Evolutionary conservation across 2,329 filamentous ascomycete genomes (phyloP).

Genomic region (Tympanopsis confertula): DNA sequence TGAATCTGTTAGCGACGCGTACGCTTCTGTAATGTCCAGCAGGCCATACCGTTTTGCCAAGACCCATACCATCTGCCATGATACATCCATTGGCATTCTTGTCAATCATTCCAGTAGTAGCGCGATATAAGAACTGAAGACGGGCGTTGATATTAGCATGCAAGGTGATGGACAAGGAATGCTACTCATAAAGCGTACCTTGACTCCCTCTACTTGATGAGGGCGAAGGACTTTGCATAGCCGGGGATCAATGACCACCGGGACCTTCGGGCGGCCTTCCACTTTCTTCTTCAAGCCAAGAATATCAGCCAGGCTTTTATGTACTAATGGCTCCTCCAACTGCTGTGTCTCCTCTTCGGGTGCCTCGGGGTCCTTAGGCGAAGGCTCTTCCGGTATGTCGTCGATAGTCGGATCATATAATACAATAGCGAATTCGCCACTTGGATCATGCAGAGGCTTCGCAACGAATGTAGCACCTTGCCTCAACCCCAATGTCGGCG

Average conservation of each 20-base stretch:
- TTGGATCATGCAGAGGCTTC: constrained; percentile 84
- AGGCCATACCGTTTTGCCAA: constrained; percentile 64
- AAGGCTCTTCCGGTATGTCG: constrained; percentile 51
- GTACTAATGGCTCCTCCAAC: constrained; percentile 70
- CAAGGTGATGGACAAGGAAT: neutral
- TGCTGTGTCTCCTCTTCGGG: constrained; percentile 30
- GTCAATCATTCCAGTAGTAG: constrained; percentile 90
- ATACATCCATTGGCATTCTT: constrained; percentile 92
- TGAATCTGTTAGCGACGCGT: neutral
- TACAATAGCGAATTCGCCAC: constrained; percentile 91
- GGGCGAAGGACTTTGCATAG: constrained; percentile 83
- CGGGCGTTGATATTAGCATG: neutral
- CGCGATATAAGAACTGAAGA: constrained; percentile 75
- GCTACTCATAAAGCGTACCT: neutral
- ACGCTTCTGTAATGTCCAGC: neutral
- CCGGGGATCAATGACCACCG: constrained; percentile 88
- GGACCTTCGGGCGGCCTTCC: constrained; percentile 75
- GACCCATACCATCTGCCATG: constrained; percentile 98
- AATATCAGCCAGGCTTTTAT: constrained; percentile 92
- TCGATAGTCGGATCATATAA: constrained; percentile 91
- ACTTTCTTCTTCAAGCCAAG: constrained; percentile 86
- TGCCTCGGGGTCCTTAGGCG: constrained; percentile 20
- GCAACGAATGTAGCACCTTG: constrained; percentile 75
- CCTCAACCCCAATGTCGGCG: constrained; percentile 77
- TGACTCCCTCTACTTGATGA: constrained; percentile 95